Evolutionary conservation across 306 rosid species (phyloP).

Genomic region (Ziziphus jujuba): DNA sequence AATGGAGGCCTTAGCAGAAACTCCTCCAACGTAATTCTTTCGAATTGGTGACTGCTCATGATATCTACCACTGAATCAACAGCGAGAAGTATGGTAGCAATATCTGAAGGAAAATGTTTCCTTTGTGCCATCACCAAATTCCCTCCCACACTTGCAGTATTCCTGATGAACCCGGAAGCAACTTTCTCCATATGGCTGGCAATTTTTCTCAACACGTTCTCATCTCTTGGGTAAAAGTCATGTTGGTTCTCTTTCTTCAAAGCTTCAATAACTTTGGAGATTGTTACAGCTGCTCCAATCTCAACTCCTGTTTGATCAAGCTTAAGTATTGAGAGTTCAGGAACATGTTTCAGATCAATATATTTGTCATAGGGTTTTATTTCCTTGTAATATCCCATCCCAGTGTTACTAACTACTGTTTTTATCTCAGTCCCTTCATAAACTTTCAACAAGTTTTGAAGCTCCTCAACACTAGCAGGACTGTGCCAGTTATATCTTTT

Average conservation of each 20-base stretch:
- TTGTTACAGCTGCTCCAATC: constrained; percentile 70
- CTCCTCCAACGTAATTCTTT: constrained; percentile 60
- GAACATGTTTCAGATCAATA: constrained; percentile 53
- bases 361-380: constrained; percentile 43
- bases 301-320: constrained; percentile 59
- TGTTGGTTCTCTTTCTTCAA: constrained; percentile 30
- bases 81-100: constrained; percentile 78
- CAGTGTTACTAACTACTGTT: constrained; percentile 76
- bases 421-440: constrained; percentile 32
- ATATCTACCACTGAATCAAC: constrained; percentile 61
- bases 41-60: constrained; percentile 44
- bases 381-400: constrained; percentile 77
- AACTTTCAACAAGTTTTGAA: constrained; percentile 39
- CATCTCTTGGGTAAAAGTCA: constrained; percentile 36
- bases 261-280: constrained; percentile 62
- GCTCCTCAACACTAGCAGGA: constrained; percentile 55
- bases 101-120: constrained; percentile 80
- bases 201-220: constrained; percentile 44
- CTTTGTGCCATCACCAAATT: constrained; percentile 92
- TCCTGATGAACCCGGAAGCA: constrained; percentile 65
- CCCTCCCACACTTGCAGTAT: constrained; percentile 81
- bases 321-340: constrained; percentile 53
- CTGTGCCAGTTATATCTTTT: constrained; percentile 50
- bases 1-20: constrained; percentile 70
- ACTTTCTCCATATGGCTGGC: constrained; percentile 75